Percentiles rank a stretch among this genome's conserved stretches.
These are phyloP conservation scores for Infundibulicybe gibba DNA, from an alignment of 768 basidiomycete genomes.

Conservation along the genomic window DNA sequence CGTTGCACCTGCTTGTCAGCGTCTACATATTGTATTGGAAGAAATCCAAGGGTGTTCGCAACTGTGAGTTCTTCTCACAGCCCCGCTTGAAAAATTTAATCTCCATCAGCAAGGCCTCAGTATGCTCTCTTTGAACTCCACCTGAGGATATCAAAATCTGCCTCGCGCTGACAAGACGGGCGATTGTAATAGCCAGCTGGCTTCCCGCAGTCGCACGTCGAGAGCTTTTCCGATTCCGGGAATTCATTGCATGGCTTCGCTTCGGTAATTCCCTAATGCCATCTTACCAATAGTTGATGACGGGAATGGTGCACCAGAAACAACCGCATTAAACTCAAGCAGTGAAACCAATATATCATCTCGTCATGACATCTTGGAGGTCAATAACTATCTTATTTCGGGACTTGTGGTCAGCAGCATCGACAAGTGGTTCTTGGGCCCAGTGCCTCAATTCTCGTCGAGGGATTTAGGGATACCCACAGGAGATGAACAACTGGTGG, in stretches of 20 bases:
- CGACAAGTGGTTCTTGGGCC: slow-evolving; percentile 79
- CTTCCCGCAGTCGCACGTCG: slow-evolving; percentile 61
- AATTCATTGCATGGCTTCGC: slow-evolving; percentile 76
- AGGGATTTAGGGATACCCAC: slow-evolving; percentile 45
- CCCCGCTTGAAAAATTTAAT: slow-evolving; percentile 3
- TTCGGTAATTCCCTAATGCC: slow-evolving; percentile 46
- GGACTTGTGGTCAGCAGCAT: slow-evolving; percentile 66
- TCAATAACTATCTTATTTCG: slow-evolving; percentile 73
- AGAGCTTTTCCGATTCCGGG: slow-evolving; percentile 70
- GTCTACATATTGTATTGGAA: slow-evolving; percentile 70
- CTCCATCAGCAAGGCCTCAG: slow-evolving; percentile 42
- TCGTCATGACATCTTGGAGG: slow-evolving; percentile 75
- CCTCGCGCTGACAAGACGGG: slow-evolving; percentile 48
- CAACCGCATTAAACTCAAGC: slow-evolving; percentile 45
- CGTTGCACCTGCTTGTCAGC: slow-evolving; percentile 71
- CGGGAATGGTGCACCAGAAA: slow-evolving; percentile 29
- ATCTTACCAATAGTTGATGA: slow-evolving; percentile 8
- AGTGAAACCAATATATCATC: slow-evolving; percentile 47
- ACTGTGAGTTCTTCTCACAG: slow-evolving; percentile 40
- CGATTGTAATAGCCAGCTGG: slow-evolving; percentile 66
- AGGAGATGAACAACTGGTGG: slow-evolving; percentile 27
- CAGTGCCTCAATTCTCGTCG: slow-evolving; percentile 46
- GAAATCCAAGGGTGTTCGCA: slow-evolving; percentile 78
- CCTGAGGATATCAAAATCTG: slow-evolving; percentile 47
- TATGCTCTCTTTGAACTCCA: slow-evolving; percentile 54